Conservation (phyloP, 768 basidiomycete genomes). For the Pilatotrama ljubarskyi region DNA sequence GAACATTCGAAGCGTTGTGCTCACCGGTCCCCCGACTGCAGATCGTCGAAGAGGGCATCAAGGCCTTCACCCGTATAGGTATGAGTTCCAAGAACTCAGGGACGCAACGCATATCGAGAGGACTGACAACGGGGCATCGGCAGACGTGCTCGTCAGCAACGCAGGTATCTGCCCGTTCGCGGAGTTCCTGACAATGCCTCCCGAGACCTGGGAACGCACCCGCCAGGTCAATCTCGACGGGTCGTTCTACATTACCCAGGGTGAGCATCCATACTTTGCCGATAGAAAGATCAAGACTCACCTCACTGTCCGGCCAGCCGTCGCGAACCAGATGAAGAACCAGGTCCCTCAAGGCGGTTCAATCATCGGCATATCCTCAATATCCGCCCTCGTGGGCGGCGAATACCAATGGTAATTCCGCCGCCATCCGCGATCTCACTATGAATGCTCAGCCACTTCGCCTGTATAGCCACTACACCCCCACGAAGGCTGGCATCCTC, state of each 20-base stretch:
- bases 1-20: not conserved
- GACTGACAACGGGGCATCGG: not conserved
- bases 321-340: constrained; percentile 71
- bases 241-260: constrained; percentile 70
- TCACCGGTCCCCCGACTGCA: constrained; percentile 24
- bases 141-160: constrained; percentile 54
- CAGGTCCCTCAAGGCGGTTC: constrained; percentile 71
- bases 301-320: constrained; percentile 40
- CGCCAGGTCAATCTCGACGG: constrained; percentile 76
- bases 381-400: constrained; percentile 77
- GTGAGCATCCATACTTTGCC: constrained; percentile 28
- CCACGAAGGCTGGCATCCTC: constrained; percentile 77
- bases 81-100: constrained; percentile 33
- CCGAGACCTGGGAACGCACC: constrained; percentile 61
- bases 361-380: constrained; percentile 77
- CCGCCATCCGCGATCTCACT: no score
- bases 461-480: constrained; percentile 64
- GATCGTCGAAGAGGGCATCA: constrained; percentile 63
- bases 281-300: not conserved
- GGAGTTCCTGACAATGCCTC: constrained; percentile 70
- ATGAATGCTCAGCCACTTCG: not conserved
- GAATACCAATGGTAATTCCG: constrained; percentile 58
- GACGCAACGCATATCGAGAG: no score
- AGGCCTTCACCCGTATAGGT: constrained; percentile 65
- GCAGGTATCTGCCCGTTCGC: constrained; percentile 78